Evolutionary conservation across 352 stramenopile genomes (phyloP), one percentile per base, ranked within the genome.

Genomic region (Globisporangium splendens): DNA sequence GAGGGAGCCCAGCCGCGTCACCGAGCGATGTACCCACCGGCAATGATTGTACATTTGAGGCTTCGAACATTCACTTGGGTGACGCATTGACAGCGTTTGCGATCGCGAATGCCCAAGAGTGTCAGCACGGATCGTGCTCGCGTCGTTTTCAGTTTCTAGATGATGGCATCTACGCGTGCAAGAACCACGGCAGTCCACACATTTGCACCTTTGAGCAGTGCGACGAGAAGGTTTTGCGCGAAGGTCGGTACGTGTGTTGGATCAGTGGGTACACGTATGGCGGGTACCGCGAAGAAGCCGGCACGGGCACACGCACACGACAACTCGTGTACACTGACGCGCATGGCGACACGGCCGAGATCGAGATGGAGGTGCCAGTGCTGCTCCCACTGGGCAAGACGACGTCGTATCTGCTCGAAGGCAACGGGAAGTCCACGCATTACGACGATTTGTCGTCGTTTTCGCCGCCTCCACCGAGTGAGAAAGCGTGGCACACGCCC

Each of bases 181-280:
- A 70, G 20, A 69, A 66, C 3, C 83, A 92, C 44, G 83, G 83
- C 13, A 85, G 74, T 24, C 72, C 83, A 7, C 83, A 92, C 31
- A 75, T 92, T 5, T 92, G 83, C 44, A 92, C 79, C 6, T 92
- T 78, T 48, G 79, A 92, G 49, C 78, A 87, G 51, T 92, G 83
- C 38, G 69, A 90, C 42, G 63, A 68, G 18, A 79, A 88, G 44
- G 60, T 86, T 42, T 53, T 92, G 8, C 65, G 59, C 12, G 53
- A 72, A 46, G 75, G 77, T 7, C 68, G 70, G 43, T 92, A 89
- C 57, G 64, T 90, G 51, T 92, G 83, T 54, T 90, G 78, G 79
- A 71, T 88, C 17, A 92, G 78, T 14, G 62, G 69, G 1, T 70
- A 70, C 15, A 24, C 84, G n/a, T 92, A 90, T 66, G 83, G 83